Percentiles rank a stretch among this genome's conserved stretches.
phyloP scores from a whole-genome alignment of 2,329 filamentous ascomycete species.

The Macroventuria anomochaeta region DNA sequence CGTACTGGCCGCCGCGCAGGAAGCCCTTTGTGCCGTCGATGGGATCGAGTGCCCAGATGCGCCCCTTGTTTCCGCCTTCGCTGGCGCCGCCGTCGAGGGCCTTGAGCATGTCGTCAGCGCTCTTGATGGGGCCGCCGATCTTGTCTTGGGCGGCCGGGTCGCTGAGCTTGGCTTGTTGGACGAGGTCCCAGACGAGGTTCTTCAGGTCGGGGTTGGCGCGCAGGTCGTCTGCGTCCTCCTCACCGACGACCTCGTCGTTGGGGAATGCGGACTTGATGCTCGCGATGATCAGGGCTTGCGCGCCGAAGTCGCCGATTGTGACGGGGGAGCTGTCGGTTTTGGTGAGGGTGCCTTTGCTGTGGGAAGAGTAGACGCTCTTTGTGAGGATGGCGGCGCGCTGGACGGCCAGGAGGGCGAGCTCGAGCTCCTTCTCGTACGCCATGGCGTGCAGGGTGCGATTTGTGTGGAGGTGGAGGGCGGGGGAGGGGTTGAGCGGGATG shows the following conservation, averaged over 20 bases:
- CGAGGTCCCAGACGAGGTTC: slow-evolving; percentile 83
- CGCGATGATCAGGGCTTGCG: slow-evolving; percentile 92
- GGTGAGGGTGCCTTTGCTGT: slow-evolving; percentile 90
- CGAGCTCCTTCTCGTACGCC: slow-evolving; percentile 76
- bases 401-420: slow-evolving; percentile 85
- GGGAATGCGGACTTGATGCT: slow-evolving; percentile 92
- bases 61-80: slow-evolving; percentile 72
- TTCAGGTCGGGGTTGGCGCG: slow-evolving; percentile 73
- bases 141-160: slow-evolving; percentile 69
- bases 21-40: slow-evolving; percentile 99
- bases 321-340: slow-evolving; percentile 97
- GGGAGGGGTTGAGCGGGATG: slow-evolving; percentile 33
- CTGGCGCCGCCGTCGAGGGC: slow-evolving; percentile 68
- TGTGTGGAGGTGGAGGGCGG: slow-evolving; percentile 16
- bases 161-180: slow-evolving; percentile 72
- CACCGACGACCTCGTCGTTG: slow-evolving; percentile 86
- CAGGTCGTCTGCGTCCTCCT: slow-evolving; percentile 88
- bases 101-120: slow-evolving; percentile 68
- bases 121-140: slow-evolving; percentile 72
- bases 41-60: slow-evolving; percentile 96
- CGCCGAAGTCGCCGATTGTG: slow-evolving; percentile 97
- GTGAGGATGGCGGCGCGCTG: slow-evolving; percentile 80
- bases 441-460: slow-evolving; percentile 40
- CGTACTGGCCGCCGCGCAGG: slow-evolving; percentile 93
- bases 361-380: slow-evolving; percentile 81